Base-by-base conservation (phyloP, 768 basidiomycete genomes). In the Lentinula lateritia region DNA sequence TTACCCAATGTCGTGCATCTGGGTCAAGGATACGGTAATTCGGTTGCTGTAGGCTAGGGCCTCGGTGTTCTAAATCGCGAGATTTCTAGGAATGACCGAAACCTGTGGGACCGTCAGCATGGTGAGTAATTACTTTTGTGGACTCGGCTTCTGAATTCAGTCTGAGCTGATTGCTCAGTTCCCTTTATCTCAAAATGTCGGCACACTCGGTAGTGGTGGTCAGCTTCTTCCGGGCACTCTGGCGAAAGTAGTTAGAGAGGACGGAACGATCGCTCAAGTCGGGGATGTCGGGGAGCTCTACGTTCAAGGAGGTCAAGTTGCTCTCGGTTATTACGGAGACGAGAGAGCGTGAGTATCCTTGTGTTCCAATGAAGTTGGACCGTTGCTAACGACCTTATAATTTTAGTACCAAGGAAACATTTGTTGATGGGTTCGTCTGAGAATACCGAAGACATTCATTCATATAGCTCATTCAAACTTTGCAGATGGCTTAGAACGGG, bases 241-340 rank as follows among this genome's bases (percentile, higher is more conserved):
- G 32, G 76, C 74, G 2, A 71, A 78, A n/a, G 73, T 82, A 13
- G 70, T 79, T 58, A 76, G 69, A 63, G 62, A 71, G 34, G 78
- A 80, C 66, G 77, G 79, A 7, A 68, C 71, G 0, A 69, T 74
- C n/a, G 79, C 74, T 7, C 68, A 69, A n/a, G 71, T 71, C 39
- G 73, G 73, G 48, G 76, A 81, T 60, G 69, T 73, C 1, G 81
- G 81, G 2, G 78, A 82, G 62, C 63, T 82, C 18, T 69, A 78
- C 15, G 72, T 80, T 3, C 70, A 66, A 28, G 69, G 73, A 2
- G 76, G 76, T 23, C 72, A 74, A 16, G 64, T 75, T 56, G 71
- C 78, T 5, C 58, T 79, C 16, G 73, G 77, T 5, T 82, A 81
- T 52, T 66, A 69, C 28, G 72, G 74, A 58, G 73, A 81, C 64